phyloP scores from a whole-genome alignment of 139 green algal species.

The Chlamydomonas sphaeroides region DNA sequence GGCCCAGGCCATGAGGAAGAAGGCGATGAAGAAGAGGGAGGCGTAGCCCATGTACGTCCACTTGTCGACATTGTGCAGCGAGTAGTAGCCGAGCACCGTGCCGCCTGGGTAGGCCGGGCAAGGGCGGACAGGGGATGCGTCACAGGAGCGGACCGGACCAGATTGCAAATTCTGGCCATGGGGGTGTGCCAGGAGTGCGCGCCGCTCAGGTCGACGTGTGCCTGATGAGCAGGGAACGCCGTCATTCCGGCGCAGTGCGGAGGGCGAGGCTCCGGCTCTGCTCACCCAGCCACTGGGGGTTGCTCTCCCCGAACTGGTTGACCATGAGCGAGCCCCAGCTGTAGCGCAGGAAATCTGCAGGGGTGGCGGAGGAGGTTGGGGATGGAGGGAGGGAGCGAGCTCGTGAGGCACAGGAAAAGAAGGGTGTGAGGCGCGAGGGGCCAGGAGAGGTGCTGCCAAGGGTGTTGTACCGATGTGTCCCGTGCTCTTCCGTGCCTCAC shows the following conservation, averaged over 20 bases:
- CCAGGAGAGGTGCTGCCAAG: too few relatives aligned
- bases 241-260: too few relatives aligned
- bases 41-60: slow-evolving; percentile 75
- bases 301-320: slow-evolving; percentile 63
- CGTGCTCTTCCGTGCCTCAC: not conserved
- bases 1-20: slow-evolving; percentile 60
- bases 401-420: too few relatives aligned
- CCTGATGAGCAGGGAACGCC: too few relatives aligned
- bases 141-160: too few relatives aligned
- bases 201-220: not conserved
- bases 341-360: slow-evolving; percentile 73
- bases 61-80: slow-evolving; percentile 61
- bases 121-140: too few relatives aligned
- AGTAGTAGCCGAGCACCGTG: slow-evolving; percentile 70
- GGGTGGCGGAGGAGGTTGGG: too few relatives aligned
- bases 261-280: too few relatives aligned
- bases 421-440: too few relatives aligned
- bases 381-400: too few relatives aligned
- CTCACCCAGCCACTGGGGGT: slow-evolving; percentile 39
- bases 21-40: slow-evolving; percentile 62
- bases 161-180: too few relatives aligned
- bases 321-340: slow-evolving; percentile 69
- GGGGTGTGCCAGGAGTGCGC: too few relatives aligned
- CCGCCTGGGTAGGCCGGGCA: not conserved
- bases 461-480: not conserved